Evolutionary conservation across 768 basidiomycete genomes (phyloP), one percentile per base, ranked within the genome.

Genomic region (Lyophyllum atratum): DNA sequence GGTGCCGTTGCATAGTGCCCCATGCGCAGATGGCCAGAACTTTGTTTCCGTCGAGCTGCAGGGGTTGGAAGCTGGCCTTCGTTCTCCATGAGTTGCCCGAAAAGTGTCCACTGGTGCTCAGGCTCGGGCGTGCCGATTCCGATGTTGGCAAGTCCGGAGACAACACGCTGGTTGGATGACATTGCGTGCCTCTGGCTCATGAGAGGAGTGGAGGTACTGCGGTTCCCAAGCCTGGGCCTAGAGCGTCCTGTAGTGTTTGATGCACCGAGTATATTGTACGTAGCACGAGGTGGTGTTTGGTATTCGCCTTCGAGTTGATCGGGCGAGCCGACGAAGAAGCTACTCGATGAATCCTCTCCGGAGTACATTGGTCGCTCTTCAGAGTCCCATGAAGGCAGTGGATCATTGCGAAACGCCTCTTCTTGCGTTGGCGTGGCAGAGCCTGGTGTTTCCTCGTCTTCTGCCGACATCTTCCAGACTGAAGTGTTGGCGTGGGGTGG

Each of bases 31-130:
- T 47, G 61, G 25, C 33, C 29, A 17, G 46, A 34, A 28, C 28
- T 54, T 44, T 53, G 28, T 37, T 17, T 43, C 52, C 54, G 50
- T 54, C 60, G 58, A 46, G 55, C 61, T 49, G 52, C 31, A 49
- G 67, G 60, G 50, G 46, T 64, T 5, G 69, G 73, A 34, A 76
- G 63, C 37, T 79, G 80, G 1, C 80, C 81, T 46, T 84, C 85
- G 62, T 85, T 84, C 65, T 88, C 83, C 85, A 90, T 88, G 39
- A 88, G 68, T 66, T 90, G 86, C 8, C 80, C 83, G 61, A 90
- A 90, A 5, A 90, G 70, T 0, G 86, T 74, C 89, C 89, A 90
- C 72, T 80, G 74, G n/a, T 69, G 69, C 7, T 72, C 67, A 14
- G 67, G 64, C 15, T 50, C 26, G 17, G 52, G 56, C 22, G 58